A percentile compares a stretch with the other conserved stretches of the same genome.
Evolutionary conservation across 192 early-diverging fungal species (phyloP).

Genomic region (Dimargaris xerosporica): DNA sequence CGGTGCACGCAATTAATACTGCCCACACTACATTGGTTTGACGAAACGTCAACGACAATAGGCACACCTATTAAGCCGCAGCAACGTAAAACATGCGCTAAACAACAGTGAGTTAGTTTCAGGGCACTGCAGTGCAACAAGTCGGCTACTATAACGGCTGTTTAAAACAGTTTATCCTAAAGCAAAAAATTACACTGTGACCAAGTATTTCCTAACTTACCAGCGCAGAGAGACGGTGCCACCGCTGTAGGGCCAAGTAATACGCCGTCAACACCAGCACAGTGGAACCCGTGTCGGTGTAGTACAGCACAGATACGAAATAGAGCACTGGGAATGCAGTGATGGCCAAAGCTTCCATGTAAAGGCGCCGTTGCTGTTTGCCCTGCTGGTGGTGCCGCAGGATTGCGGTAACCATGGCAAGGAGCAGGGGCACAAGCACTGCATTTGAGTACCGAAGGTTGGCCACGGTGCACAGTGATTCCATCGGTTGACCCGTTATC

Average conservation of each 20-base stretch:
- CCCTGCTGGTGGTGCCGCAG: constrained; percentile 17
- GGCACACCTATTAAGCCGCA: constrained; percentile 17
- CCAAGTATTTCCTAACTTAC: constrained; percentile 3
- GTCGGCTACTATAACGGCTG: too few relatives aligned
- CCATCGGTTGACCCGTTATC: too few relatives aligned
- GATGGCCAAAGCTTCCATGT: constrained; percentile 30
- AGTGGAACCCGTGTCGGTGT: constrained; percentile 80
- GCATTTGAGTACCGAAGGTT: constrained; percentile 50
- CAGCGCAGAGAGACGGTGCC: constrained; percentile 34
- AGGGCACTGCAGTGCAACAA: too few relatives aligned
- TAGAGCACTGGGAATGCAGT: constrained; percentile 59
- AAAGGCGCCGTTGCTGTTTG: background rate
- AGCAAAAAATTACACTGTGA: too few relatives aligned
- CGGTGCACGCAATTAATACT: constrained; percentile 34
- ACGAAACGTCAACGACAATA: constrained; percentile 47
- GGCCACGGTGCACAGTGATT: constrained; percentile 18
- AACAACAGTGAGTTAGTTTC: too few relatives aligned
- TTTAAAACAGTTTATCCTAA: too few relatives aligned
- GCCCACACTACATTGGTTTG: constrained; percentile 93
- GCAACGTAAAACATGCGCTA: too few relatives aligned
- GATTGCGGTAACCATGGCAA: constrained; percentile 21
- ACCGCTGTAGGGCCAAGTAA: constrained; percentile 27
- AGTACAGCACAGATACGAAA: constrained; percentile 81
- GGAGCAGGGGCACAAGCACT: constrained; percentile 38
- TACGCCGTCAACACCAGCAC: constrained; percentile 61